These are phyloP conservation scores for Tolypocladium tundrense DNA, from an alignment of 2,329 filamentous ascomycete species.

Conservation along the genomic window DNA sequence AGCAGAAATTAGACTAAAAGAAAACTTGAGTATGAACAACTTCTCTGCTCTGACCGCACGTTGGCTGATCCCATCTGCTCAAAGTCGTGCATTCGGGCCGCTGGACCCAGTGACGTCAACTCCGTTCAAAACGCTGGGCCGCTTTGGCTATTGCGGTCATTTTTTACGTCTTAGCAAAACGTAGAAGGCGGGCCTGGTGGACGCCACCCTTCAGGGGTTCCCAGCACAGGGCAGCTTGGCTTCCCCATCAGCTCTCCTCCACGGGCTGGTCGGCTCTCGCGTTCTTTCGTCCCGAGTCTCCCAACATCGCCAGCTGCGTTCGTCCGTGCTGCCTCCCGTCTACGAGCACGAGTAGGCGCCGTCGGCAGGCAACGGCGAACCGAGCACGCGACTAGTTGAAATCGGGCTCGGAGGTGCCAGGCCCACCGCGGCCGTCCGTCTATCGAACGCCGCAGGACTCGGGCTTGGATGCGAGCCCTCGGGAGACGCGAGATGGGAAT, in stretches of 20 bases:
- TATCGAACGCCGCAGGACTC: background rate
- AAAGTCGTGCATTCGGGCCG: background rate
- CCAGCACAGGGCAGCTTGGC: background rate
- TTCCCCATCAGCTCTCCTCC: too few relatives aligned
- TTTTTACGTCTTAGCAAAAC: background rate
- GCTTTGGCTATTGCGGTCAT: background rate
- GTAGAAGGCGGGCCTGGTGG: background rate
- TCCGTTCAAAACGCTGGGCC: background rate
- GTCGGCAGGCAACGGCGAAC: too few relatives aligned
- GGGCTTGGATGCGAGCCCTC: background rate
- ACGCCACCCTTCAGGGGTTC: too few relatives aligned
- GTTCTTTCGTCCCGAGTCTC: background rate
- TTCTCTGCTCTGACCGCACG: background rate
- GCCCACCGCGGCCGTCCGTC: background rate
- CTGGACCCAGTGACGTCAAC: background rate
- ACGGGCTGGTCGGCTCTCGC: too few relatives aligned
- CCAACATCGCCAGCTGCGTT: background rate
- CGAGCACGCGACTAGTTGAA: background rate
- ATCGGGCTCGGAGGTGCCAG: background rate
- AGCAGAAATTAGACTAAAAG: background rate
- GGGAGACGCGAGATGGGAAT: background rate
- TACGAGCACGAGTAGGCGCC: too few relatives aligned
- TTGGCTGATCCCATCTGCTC: background rate
- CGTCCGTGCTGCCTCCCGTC: too few relatives aligned
- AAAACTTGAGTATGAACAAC: too few relatives aligned